Base-by-base conservation (phyloP, 2,329 filamentous ascomycete genomes). In the Cercospora sp. region DNA sequence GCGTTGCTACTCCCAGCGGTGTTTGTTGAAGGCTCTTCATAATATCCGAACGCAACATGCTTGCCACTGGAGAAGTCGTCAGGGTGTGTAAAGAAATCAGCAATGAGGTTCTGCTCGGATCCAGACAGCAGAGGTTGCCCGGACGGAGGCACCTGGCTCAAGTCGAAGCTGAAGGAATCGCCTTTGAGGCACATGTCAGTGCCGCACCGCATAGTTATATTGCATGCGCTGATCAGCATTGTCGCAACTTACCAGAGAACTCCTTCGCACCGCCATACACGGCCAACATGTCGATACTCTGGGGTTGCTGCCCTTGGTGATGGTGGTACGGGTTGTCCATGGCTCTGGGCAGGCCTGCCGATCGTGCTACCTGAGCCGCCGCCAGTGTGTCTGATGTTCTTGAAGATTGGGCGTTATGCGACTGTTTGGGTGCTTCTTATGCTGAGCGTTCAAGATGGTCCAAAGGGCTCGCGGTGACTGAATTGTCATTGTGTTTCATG, bases 321-420 rank as follows among this genome's bases (percentile, higher is more conserved):
- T 65, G 40, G 33, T 65, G 64, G 26, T 60, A 61, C 18, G 64
- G 57, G 48, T 65, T 65, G 64, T 68, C 67, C 67, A 68, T 68
- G 64, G 63, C 63, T 62, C 28, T 42, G 33, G 53, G 33, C 40
- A 63, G 57, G 63, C 63, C 63, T 57, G 63, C 66, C 59, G 55
- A 30, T 53, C 33, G 53, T 23, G 58, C 64, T 65, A 53, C 57
- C 64, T 61, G 64, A 60, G 45, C 64, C 33, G 58, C 57, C 64
- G 64, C 64, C 64, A 65, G 64, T 20, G 40, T 65, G 64, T 61
- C 64, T 61, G 64, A 65, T 45, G 31, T 36, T 58, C 30, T 23
- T 10, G 13, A 30, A 20, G 12, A 18, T 6, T 30, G 26, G 8
- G 33, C 6, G 9, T 64, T 16, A 26, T 45, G 20, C 18, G 53